Percentiles rank a stretch among this genome's conserved stretches.
phyloP scores from a whole-genome alignment of 495 filamentous ascomycete species.

The Saxophila tyrrhenica region DNA sequence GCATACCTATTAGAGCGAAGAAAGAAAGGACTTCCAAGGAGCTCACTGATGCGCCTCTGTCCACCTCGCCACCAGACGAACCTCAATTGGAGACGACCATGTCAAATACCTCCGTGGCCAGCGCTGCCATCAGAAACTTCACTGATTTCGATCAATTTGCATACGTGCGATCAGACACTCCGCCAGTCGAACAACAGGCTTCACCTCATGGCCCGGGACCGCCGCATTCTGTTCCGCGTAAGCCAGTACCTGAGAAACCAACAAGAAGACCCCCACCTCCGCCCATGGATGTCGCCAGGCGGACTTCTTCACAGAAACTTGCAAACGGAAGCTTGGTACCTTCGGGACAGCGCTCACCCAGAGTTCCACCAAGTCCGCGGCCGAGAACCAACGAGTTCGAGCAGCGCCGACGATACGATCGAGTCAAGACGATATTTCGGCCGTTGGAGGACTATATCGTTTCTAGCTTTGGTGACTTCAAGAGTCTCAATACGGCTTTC shows the following conservation, averaged over 20 bases:
- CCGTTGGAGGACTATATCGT: constrained; percentile 67
- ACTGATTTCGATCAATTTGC: constrained; percentile 13
- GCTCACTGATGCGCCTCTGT: constrained; percentile 8
- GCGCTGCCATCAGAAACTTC: constrained; percentile 16
- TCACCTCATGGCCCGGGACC: constrained; percentile 4
- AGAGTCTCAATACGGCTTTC: constrained; percentile 67
- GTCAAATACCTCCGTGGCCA: constrained; percentile 3
- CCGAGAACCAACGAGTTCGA: constrained; percentile 12
- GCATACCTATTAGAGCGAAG: not conserved
- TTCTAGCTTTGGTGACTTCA: constrained; percentile 52
- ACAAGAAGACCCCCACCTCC: constrained; percentile 21
- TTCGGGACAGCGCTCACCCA: constrained; percentile 4
- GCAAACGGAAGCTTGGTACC: constrained; percentile 6
- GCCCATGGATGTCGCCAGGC: constrained; percentile 10
- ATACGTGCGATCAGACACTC: constrained; percentile 8
- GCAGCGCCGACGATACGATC: constrained; percentile 14
- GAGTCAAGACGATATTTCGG: constrained; percentile 39
- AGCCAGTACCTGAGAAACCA: constrained; percentile 10
- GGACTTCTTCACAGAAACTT: constrained; percentile 7
- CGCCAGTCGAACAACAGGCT: constrained; percentile 3
- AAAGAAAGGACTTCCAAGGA: not conserved
- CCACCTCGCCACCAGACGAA: constrained; percentile 12
- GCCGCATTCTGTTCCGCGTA: not conserved
- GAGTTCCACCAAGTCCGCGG: constrained; percentile 11
- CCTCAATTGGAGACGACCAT: not conserved